Evolutionary conservation across 306 rosid species (phyloP).

Genomic region (Begonia loranthoides): DNA sequence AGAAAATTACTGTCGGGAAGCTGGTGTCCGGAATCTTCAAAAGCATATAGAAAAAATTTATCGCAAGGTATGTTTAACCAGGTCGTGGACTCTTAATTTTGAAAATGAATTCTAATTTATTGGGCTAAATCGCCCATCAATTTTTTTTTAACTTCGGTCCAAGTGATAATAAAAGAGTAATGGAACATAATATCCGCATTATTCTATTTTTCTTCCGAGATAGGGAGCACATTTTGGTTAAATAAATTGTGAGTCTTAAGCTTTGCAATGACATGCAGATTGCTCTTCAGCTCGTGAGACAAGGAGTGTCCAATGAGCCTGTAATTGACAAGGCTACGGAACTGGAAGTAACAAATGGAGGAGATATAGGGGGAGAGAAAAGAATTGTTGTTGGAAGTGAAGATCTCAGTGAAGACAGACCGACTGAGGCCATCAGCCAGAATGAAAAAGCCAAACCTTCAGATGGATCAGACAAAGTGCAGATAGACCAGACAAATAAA

Average conservation of each 20-base stretch:
- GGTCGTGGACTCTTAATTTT: conserved; percentile 3
- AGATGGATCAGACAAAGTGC: conserved; percentile 21
- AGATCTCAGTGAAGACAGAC: conserved; percentile 7
- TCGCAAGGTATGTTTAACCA: conserved; percentile 54
- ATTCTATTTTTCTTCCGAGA: no score
- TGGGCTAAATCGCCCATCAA: no score
- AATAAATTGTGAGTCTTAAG: no score
- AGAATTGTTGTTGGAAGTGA: conserved; percentile 15
- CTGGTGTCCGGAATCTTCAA: conserved; percentile 91
- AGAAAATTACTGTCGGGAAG: conserved; percentile 87
- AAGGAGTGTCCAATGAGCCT: conserved; percentile 31
- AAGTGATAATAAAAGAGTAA: no score
- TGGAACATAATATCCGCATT: no score
- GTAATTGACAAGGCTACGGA: conserved; percentile 20
- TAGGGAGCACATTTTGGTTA: no score
- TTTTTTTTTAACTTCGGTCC: no score
- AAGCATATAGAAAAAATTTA: conserved; percentile 92
- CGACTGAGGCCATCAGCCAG: conserved; percentile 17
- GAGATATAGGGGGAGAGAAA: conserved; percentile 15
- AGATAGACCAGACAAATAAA: no score
- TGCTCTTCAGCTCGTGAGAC: conserved; percentile 80
- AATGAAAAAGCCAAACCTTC: conserved; percentile 24
- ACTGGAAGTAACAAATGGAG: conserved; percentile 18
- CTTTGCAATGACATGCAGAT: conserved; percentile 30
- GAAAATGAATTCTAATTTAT: not conserved